These are phyloP conservation scores for Boletus pseudo-olivaceus DNA, from an alignment of 768 basidiomycete genomes.

Conservation along the genomic window DNA sequence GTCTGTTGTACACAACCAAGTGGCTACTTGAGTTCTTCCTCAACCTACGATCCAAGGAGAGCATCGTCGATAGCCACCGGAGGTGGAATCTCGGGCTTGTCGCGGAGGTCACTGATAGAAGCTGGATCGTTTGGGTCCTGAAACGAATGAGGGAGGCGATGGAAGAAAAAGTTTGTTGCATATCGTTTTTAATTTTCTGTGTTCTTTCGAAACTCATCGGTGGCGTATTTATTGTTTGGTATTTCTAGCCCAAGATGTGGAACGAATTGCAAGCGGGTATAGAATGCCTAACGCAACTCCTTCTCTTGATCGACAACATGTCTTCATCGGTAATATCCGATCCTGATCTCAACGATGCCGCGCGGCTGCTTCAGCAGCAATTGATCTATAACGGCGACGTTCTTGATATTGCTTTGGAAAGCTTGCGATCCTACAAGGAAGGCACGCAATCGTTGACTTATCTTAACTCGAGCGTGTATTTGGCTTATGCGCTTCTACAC, in stretches of 20 bases:
- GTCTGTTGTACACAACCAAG: slow-evolving; percentile 80
- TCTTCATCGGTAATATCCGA: slow-evolving; percentile 44
- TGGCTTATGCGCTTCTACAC: slow-evolving; percentile 79
- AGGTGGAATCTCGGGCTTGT: slow-evolving; percentile 71
- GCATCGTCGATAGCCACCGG: slow-evolving; percentile 23
- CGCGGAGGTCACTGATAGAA: slow-evolving; percentile 80
- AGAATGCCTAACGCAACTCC: slow-evolving; percentile 89
- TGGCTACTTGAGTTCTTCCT: slow-evolving; percentile 96
- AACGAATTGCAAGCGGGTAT: slow-evolving; percentile 92
- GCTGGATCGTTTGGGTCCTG: slow-evolving; percentile 89
- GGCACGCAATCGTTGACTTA: slow-evolving; percentile 78
- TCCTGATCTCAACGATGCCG: slow-evolving; percentile 60
- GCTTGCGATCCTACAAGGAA: slow-evolving; percentile 72
- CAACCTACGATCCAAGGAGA: slow-evolving; percentile 38
- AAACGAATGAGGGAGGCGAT: slow-evolving; percentile 83
- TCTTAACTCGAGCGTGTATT: slow-evolving; percentile 80
- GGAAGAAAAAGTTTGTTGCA: slow-evolving; percentile 75
- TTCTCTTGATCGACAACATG: slow-evolving; percentile 87
- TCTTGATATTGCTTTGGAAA: slow-evolving; percentile 81
- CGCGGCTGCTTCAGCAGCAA: slow-evolving; percentile 80
- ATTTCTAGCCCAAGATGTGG: slow-evolving; percentile 82
- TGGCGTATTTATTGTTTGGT: slow-evolving; percentile 7
- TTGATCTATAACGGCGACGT: slow-evolving; percentile 95
- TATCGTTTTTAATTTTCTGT: slow-evolving; percentile 2
- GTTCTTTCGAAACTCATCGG: slow-evolving; percentile 3